phyloP scores from a whole-genome alignment of 2,329 filamentous ascomycete species.

The Diaporthe ampelina region DNA sequence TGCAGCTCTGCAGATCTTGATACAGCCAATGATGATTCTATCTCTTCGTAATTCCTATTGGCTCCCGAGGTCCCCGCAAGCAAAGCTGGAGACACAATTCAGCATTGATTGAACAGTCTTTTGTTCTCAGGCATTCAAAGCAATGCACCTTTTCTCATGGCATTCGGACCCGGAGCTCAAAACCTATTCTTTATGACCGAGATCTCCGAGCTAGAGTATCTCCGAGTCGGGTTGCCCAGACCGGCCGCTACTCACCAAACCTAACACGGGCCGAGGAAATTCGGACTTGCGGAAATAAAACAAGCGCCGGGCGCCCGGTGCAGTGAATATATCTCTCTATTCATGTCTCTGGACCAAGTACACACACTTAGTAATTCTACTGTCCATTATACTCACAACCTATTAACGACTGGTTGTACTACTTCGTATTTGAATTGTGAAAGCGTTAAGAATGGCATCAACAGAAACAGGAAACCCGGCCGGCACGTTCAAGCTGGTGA shows the following conservation, averaged over 20 bases:
- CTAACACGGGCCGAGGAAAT: conserved; percentile 9
- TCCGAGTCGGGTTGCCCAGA: neutral
- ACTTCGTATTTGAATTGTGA: neutral
- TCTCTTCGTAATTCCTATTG: neutral
- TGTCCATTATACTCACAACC: neutral
- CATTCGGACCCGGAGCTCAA: neutral
- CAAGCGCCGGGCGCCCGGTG: conserved; percentile 1
- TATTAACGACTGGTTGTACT: neutral
- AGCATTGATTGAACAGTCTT: neutral
- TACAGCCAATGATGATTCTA: neutral
- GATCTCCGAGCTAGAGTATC: conserved; percentile 25
- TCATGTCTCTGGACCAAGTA: neutral
- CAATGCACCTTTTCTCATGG: neutral
- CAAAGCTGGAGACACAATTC: neutral
- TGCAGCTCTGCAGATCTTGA: neutral
- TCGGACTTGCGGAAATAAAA: conserved; percentile 19
- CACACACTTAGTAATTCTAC: neutral
- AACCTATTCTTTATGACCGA: conserved; percentile 1
- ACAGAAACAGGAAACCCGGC: conserved; percentile 45
- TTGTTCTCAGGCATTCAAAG: neutral
- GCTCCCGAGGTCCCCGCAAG: neutral
- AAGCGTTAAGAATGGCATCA: conserved; percentile 44
- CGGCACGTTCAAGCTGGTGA: conserved; percentile 74
- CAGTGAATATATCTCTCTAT: neutral
- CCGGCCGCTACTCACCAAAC: neutral